These are phyloP conservation scores for Trypanosoma mega DNA, from an alignment of 208 protist species.

Conservation along the genomic window DNA sequence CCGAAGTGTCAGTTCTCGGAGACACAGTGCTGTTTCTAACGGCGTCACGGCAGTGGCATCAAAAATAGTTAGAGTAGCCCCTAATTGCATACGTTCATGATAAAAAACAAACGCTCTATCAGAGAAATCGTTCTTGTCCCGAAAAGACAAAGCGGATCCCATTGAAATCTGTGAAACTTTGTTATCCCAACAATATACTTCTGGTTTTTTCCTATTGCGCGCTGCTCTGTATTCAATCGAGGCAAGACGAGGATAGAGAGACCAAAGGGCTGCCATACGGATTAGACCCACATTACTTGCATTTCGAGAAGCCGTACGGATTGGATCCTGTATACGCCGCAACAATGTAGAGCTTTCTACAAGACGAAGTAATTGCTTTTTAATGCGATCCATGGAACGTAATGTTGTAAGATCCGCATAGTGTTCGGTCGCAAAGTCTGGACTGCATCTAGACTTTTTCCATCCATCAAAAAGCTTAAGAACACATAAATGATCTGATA, in stretches of 20 bases:
- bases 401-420: conserved; percentile 76
- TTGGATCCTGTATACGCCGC: conserved; percentile 40
- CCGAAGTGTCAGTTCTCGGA: conserved; percentile 65
- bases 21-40: conserved; percentile 67
- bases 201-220: conserved; percentile 36
- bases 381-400: conserved; percentile 78
- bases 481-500: conserved; percentile 81
- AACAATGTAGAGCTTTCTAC: conserved; percentile 69
- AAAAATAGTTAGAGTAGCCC: conserved; percentile 73
- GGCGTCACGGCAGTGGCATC: conserved; percentile 71
- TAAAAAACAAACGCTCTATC: conserved; percentile 64
- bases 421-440: conserved; percentile 57
- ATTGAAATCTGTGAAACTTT: conserved; percentile 51
- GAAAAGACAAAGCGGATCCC: conserved; percentile 48
- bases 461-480: conserved; percentile 69
- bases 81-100: conserved; percentile 79
- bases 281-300: conserved; percentile 67
- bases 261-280: conserved; percentile 76
- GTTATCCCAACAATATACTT: conserved; percentile 85
- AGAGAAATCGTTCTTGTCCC: conserved; percentile 44
- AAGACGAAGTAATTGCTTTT: conserved; percentile 69
- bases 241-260: conserved; percentile 72
- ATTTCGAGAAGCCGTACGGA: conserved; percentile 54
- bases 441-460: conserved; percentile 55
- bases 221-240: conserved; percentile 74